These are phyloP conservation scores for Trypanosoma grayi DNA, from an alignment of 208 protist genomes.

Conservation along the genomic window DNA sequence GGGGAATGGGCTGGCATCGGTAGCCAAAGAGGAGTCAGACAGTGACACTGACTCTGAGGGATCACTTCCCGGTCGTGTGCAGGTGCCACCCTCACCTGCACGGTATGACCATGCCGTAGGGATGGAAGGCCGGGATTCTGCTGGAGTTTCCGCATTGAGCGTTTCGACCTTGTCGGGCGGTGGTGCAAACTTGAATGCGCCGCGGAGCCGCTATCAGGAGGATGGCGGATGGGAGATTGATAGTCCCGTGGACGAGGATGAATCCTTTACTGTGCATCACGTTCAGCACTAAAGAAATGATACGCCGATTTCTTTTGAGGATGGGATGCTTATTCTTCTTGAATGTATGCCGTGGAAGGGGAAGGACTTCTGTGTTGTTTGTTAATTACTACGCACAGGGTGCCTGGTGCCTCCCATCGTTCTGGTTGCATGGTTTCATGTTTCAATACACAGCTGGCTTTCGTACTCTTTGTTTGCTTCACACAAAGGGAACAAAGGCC, in stretches of 20 bases:
- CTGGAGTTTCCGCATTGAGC: neutral
- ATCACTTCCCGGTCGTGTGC: neutral
- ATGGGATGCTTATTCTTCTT: neutral
- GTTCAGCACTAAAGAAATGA: neutral
- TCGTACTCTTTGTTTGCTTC: neutral
- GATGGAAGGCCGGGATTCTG: neutral
- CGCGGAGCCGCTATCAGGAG: constrained; percentile 10
- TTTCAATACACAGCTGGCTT: neutral
- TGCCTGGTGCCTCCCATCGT: too few relatives aligned
- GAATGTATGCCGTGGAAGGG: neutral
- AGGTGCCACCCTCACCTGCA: neutral
- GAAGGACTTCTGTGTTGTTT: too few relatives aligned
- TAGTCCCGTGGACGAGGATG: constrained; percentile 17
- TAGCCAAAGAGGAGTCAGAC: neutral
- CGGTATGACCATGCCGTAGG: neutral
- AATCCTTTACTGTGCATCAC: constrained; percentile 28
- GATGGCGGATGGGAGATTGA: neutral
- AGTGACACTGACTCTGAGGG: neutral
- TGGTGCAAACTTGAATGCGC: neutral
- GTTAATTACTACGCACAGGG: too few relatives aligned
- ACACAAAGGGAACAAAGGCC: neutral
- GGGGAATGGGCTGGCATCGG: neutral
- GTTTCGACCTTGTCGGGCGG: neutral
- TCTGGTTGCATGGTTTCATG: too few relatives aligned
- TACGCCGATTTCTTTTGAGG: neutral